Percentiles rank a stretch among this genome's conserved stretches.
Conservation (phyloP, 2,329 filamentous ascomycete species). For the Ceratocystis colombiana region DNA sequence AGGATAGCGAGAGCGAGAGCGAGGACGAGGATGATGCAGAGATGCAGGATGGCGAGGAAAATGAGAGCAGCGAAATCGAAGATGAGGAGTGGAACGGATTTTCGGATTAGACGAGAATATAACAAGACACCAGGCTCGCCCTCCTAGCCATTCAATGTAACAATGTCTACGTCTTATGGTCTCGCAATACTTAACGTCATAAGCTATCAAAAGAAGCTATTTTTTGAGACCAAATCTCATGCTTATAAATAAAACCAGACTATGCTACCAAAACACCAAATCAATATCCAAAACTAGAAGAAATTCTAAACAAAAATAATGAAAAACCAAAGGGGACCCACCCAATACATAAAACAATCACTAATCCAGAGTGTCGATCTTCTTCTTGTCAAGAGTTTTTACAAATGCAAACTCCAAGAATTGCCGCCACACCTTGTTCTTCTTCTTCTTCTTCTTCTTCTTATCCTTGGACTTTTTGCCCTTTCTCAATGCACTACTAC, state of each 20-base stretch:
- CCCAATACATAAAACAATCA: neutral
- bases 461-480: constrained; percentile 39
- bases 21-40: constrained; percentile 33
- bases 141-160: neutral
- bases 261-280: constrained; percentile 15
- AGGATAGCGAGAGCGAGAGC: constrained; percentile 36
- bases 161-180: neutral
- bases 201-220: neutral
- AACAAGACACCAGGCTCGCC: neutral
- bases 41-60: constrained; percentile 27
- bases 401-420: constrained; percentile 76
- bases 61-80: constrained; percentile 18
- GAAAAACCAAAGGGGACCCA: neutral
- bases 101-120: constrained; percentile 20
- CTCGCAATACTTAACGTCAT: neutral
- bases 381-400: constrained; percentile 54
- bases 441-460: constrained; percentile 43
- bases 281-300: constrained; percentile 10
- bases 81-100: constrained; percentile 22
- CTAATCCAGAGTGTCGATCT: constrained; percentile 44
- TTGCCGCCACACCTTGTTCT: constrained; percentile 63
- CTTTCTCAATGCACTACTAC: constrained; percentile 1
- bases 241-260: constrained; percentile 5
- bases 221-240: neutral
- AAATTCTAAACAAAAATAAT: constrained; percentile 4